Percentiles rank a stretch among this genome's conserved stretches.
These are phyloP conservation scores for Lachnellula subtilissima DNA, from an alignment of 2,329 filamentous ascomycete species.

Conservation along the genomic window DNA sequence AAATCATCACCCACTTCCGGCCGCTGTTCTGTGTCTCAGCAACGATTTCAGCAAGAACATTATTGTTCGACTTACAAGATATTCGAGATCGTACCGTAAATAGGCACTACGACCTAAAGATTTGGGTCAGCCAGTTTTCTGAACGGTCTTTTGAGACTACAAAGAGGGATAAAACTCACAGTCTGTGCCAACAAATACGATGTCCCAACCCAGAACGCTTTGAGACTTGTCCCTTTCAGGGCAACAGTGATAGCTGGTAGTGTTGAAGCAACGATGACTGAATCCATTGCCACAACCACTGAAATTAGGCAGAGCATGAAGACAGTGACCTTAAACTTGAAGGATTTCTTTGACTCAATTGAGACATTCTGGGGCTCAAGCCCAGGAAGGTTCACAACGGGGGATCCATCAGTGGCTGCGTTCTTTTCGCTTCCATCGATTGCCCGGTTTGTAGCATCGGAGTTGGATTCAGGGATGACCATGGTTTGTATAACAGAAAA, in stretches of 20 bases:
- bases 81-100: constrained; percentile 15
- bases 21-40: constrained; percentile 1
- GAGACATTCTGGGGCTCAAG: not conserved
- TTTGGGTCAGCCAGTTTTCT: not conserved
- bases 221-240: constrained; percentile 9
- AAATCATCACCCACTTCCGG: constrained; percentile 12
- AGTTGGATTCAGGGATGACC: too few relatives aligned
- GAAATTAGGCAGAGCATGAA: constrained; percentile 13
- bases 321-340: constrained; percentile 12
- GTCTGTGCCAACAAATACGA: constrained; percentile 16
- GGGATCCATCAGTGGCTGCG: not conserved
- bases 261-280: constrained; percentile 15
- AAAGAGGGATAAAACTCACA: not conserved
- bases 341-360: constrained; percentile 3
- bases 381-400: not conserved
- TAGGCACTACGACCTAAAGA: constrained; percentile 5
- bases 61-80: constrained; percentile 9
- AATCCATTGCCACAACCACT: constrained; percentile 12
- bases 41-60: not conserved
- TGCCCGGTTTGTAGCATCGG: not conserved
- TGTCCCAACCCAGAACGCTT: constrained; percentile 17
- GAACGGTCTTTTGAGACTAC: not conserved
- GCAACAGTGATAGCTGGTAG: constrained; percentile 14
- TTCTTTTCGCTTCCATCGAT: not conserved
- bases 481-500: not conserved